Percentiles rank a stretch among this genome's conserved stretches.
Conservation (phyloP, 352 stramenopile genomes). For the Phytophthora quininea region DNA sequence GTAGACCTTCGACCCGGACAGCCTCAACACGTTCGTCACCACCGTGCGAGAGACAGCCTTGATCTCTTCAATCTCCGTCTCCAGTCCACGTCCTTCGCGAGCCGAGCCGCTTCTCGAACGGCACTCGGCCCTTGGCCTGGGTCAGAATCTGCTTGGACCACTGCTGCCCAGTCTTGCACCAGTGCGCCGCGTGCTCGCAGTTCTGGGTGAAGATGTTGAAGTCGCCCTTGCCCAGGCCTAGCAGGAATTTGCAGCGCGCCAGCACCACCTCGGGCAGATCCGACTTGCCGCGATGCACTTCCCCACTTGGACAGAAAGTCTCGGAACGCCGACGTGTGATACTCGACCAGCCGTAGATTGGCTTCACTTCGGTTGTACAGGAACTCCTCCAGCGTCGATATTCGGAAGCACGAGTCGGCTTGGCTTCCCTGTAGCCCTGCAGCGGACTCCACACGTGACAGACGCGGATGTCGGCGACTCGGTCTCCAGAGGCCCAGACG, state of each 20-base stretch:
- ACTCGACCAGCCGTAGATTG: conserved; percentile 71
- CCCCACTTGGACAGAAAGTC: conserved; percentile 75
- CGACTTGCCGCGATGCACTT: conserved; percentile 73
- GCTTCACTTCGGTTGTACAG: conserved; percentile 56
- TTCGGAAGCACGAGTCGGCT: conserved; percentile 76
- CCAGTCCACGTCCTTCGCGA: conserved; percentile 72
- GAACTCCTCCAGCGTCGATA: conserved; percentile 78
- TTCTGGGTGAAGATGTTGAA: conserved; percentile 87
- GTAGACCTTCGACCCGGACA: conserved; percentile 58
- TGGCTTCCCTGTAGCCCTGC: conserved; percentile 56
- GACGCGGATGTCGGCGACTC: conserved; percentile 54
- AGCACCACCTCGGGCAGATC: conserved; percentile 79
- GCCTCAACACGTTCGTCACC: conserved; percentile 62
- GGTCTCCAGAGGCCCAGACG: conserved; percentile 62
- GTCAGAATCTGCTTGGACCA: conserved; percentile 80
- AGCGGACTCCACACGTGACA: conserved; percentile 81
- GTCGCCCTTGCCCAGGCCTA: conserved; percentile 69
- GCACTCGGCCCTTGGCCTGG: conserved; percentile 50
- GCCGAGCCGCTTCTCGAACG: conserved; percentile 66
- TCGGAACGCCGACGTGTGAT: conserved; percentile 70
- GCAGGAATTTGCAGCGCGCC: conserved; percentile 73
- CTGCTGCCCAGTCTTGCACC: conserved; percentile 81
- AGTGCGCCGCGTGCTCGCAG: conserved; percentile 81
- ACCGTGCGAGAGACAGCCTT: conserved; percentile 61
- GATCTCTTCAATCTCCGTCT: conserved; percentile 70